Conservation (phyloP, 2,329 filamentous ascomycete species). For the Leptodontidium sp. region DNA sequence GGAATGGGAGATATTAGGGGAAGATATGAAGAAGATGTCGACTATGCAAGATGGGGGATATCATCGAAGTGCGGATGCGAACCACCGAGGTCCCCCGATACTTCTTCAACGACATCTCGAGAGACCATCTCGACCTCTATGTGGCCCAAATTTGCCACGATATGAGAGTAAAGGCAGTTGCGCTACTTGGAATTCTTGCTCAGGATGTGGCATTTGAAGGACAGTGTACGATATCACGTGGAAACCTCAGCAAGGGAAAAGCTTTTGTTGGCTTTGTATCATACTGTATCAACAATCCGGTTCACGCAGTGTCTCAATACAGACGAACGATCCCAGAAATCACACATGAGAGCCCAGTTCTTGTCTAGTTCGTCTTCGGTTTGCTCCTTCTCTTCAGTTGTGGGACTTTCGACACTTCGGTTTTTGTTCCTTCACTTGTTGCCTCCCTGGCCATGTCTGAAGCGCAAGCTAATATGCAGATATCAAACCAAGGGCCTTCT, state of each 20-base stretch:
- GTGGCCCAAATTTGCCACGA: not conserved
- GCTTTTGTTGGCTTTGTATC: not conserved
- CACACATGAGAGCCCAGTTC: too few species aligned
- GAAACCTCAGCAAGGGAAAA: not conserved
- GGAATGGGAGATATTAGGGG: not conserved
- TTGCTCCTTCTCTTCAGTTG: too few species aligned
- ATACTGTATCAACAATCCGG: slow-evolving; percentile 6
- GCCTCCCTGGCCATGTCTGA: too few species aligned
- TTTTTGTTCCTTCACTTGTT: too few species aligned
- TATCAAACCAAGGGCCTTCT: too few species aligned
- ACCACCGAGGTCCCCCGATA: not conserved
- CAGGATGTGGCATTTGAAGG: not conserved
- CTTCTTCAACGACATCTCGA: not conserved
- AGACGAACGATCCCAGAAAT: not conserved
- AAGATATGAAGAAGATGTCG: not conserved
- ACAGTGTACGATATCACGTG: not conserved
- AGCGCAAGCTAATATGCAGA: too few species aligned
- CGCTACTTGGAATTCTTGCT: not conserved
- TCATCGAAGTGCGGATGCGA: not conserved
- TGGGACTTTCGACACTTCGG: too few species aligned
- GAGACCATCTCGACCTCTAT: not conserved
- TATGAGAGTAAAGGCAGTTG: not conserved
- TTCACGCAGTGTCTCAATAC: not conserved
- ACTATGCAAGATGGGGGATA: not conserved
- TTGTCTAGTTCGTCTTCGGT: too few species aligned